These are phyloP conservation scores for Daldinia bambusicola DNA, from an alignment of 495 filamentous ascomycete species.

Conservation along the genomic window DNA sequence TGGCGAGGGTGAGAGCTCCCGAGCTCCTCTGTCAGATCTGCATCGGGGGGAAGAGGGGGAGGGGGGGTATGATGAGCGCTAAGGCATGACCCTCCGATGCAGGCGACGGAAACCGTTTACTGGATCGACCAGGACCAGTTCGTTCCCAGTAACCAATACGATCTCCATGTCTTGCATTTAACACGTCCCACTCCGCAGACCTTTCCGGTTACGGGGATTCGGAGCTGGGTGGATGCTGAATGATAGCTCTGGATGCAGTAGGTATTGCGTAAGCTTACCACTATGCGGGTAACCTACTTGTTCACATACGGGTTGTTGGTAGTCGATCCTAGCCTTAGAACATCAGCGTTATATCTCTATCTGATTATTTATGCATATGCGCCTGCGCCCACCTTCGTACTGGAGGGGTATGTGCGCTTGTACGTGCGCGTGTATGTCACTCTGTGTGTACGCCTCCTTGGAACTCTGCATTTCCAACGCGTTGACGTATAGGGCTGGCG, in stretches of 20 bases:
- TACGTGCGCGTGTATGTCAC: too few species aligned
- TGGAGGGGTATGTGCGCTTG: neutral
- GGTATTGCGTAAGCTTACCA: slow-evolving; percentile 22
- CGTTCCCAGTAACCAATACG: slow-evolving; percentile 23
- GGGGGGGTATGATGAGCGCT: slow-evolving; percentile 18
- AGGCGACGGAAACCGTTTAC: slow-evolving; percentile 27
- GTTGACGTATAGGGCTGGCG: slow-evolving; percentile 39
- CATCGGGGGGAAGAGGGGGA: neutral
- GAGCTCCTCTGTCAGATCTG: slow-evolving; percentile 35
- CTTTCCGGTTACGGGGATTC: slow-evolving; percentile 19
- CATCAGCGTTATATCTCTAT: slow-evolving; percentile 4
- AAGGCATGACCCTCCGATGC: slow-evolving; percentile 33
- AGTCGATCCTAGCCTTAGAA: slow-evolving; percentile 7
- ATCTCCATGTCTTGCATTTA: slow-evolving; percentile 3
- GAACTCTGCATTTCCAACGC: slow-evolving; percentile 7
- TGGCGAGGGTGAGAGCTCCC: slow-evolving; percentile 23
- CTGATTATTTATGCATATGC: slow-evolving; percentile 6
- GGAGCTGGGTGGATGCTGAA: slow-evolving; percentile 15
- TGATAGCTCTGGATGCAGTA: slow-evolving; percentile 14
- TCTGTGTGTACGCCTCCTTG: neutral
- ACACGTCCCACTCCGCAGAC: slow-evolving; percentile 6
- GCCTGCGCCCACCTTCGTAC: slow-evolving; percentile 11
- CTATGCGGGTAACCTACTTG: neutral
- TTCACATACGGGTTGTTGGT: neutral
- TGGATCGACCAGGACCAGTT: slow-evolving; percentile 29